Evolutionary conservation across 2,329 filamentous ascomycete genomes (phyloP).

Genomic region (Bipolaris oryzae): DNA sequence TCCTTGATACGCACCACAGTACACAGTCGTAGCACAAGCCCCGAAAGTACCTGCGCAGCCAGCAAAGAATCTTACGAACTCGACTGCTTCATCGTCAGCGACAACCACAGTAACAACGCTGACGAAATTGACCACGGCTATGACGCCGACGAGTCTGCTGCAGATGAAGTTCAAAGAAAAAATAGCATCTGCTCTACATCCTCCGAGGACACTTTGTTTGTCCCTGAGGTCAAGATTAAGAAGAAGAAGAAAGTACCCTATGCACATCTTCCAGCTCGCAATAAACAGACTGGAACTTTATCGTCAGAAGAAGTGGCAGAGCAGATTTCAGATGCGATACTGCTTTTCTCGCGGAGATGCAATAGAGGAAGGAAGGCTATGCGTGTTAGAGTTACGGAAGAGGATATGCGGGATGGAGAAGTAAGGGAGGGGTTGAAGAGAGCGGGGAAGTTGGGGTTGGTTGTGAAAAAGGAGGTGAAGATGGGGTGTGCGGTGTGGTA

Average conservation of each 20-base stretch:
- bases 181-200: not conserved
- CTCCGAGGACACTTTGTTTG: not conserved
- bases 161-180: not conserved
- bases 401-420: not conserved
- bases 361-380: conserved; percentile 15
- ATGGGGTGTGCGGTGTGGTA: not conserved
- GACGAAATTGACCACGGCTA: not conserved
- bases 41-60: not conserved
- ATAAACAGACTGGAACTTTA: not conserved
- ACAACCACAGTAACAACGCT: not conserved
- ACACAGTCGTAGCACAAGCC: not conserved
- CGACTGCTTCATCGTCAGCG: not conserved
- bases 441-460: not conserved
- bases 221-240: not conserved
- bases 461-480: not conserved
- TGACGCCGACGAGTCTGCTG: not conserved
- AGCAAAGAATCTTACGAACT: not conserved
- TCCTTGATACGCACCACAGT: not conserved
- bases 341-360: conserved; percentile 22
- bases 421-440: not conserved
- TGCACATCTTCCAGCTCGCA: not conserved
- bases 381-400: conserved; percentile 3
- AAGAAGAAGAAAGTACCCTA: not conserved
- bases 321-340: conserved; percentile 23
- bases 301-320: conserved; percentile 19